Base-by-base conservation (phyloP, 805 yeast species). In the Candida golubevii region DNA sequence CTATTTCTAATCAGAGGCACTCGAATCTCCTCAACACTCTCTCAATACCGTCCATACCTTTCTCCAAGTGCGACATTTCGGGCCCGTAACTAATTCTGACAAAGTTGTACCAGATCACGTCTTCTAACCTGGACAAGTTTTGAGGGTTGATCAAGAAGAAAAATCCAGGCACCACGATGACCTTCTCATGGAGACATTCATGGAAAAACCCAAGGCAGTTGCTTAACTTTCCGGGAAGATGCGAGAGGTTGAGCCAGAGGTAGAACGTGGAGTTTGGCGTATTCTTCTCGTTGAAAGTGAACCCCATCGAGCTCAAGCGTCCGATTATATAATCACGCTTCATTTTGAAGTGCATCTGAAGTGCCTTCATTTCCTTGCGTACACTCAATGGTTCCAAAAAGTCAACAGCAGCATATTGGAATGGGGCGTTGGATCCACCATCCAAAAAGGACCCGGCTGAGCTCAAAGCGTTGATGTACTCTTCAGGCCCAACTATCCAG, bases 401-500 rank as follows among this genome's bases (percentile, higher is more conserved):
- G 36, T 77, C 75, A 23, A 78, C 64, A 1, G 83, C 83, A 29
- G 80, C 82, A 51, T 72, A 75, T 52, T 79, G 84, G 68, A 79
- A 78, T 1, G 83, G 83, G 27, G 78, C 76, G 54, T 79, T 79
- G 15, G 80, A 67, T 28, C 84, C 84, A 38, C 84, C 84, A 48
- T 79, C 84, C 46, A 79, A 61, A 47, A 66, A 79, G 1, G 83
- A 78, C 2, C 83, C 84, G 5, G 83, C 81, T 26, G 80, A 74
- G 41, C 78, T 67, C 47, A 79, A 66, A 3, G 81, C 77, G 41
- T 64, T 66, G 50, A 79, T 75, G 55, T 79, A 79, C 41, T 75
- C 79, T 53, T 77, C 82, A 13, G 84, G 84, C 1, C 83, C 84
- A 47, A 79, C 64, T 42, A 79, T 69, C 84, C 84, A 79, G 52